Percentiles rank a stretch among this genome's conserved stretches.
These are phyloP conservation scores for Candida silvicultrix DNA, from an alignment of 805 yeast species.

Conservation along the genomic window DNA sequence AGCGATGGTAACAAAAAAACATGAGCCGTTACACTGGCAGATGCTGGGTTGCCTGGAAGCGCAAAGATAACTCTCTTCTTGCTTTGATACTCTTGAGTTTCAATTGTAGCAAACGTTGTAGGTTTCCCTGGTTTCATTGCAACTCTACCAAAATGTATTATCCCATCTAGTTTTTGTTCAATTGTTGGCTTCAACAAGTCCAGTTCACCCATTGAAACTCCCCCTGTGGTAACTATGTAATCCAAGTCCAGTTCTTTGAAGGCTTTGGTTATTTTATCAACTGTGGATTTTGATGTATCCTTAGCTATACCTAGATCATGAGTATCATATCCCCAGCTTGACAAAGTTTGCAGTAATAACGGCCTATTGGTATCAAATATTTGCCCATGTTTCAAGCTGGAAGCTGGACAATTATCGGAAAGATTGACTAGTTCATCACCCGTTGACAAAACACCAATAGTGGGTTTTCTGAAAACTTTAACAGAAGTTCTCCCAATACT, in stretches of 20 bases:
- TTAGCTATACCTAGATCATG: constrained; percentile 45
- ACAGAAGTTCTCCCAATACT: constrained; percentile 37
- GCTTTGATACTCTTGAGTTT: neutral
- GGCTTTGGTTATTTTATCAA: constrained; percentile 14
- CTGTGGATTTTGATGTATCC: constrained; percentile 30
- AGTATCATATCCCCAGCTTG: constrained; percentile 30
- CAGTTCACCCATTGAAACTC: constrained; percentile 54
- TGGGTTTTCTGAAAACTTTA: constrained; percentile 35
- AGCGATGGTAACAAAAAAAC: constrained; percentile 43
- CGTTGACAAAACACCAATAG: constrained; percentile 42
- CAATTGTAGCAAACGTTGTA: constrained; percentile 45
- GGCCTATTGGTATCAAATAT: constrained; percentile 48
- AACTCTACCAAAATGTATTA: constrained; percentile 47
- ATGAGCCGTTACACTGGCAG: constrained; percentile 41
- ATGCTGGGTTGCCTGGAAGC: constrained; percentile 53
- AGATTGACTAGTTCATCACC: constrained; percentile 44
- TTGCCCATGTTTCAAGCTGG: constrained; percentile 30
- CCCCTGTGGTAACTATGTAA: constrained; percentile 45
- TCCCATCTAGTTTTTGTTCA: constrained; percentile 33
- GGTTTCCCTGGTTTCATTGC: constrained; percentile 60
- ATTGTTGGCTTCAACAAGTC: constrained; percentile 46
- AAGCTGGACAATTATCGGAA: constrained; percentile 1
- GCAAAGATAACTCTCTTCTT: constrained; percentile 32
- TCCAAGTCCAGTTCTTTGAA: constrained; percentile 27
- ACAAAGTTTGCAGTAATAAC: constrained; percentile 30